Evolutionary conservation across 2,329 filamentous ascomycete species (phyloP), one percentile per base, ranked within the genome.

Genomic region (Arthrobotrys sinensis): DNA sequence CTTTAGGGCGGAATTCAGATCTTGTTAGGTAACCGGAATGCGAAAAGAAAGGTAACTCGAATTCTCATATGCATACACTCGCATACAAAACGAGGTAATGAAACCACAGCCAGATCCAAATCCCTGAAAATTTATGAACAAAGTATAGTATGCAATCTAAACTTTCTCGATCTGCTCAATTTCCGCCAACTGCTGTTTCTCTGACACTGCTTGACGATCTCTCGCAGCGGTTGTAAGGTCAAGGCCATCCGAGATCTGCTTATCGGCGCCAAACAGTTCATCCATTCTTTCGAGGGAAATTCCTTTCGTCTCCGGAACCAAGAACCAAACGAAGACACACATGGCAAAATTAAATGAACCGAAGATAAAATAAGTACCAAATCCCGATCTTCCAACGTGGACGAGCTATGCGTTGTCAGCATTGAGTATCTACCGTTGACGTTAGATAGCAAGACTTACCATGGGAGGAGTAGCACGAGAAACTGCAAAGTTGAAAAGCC

Each of bases 401-500:
- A 85, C 88, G 48, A 43, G 19, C 21, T 52, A 57, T 36, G 32
- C n/a, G 10, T 8, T 6, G 16, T 55, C 40, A 55, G 38, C 6
- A 50, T 11, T 14, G 8, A 7, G 4, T 28, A n/a, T 24, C 19
- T 16, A 28, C 3, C 16, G 8, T 11, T 16, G 10, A 32, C 8
- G 6, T n/a, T 11, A 21, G 57, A n/a, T 5, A 28, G 5, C 11
- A n/a, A 63, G 87, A 84, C 86, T 86, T 81, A 92, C 86, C 91
- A 93, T 92, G 55, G 88, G 89, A 1, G 91, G 89, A 2, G 91
- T 90, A 38, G 90, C 89, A 72, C 90, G 85, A 1, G 91, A 91
- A 71, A 93, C 89, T 8, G 92, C 88, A 78, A 93, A 91, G 82
- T 93, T 93, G 84, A 93, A 92, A 3, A 93, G 83, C 91, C 91